A percentile compares a stretch with the other conserved stretches of the same genome.
Conservation (phyloP, 2,329 filamentous ascomycete species). For the Fusarium nelsonii region DNA sequence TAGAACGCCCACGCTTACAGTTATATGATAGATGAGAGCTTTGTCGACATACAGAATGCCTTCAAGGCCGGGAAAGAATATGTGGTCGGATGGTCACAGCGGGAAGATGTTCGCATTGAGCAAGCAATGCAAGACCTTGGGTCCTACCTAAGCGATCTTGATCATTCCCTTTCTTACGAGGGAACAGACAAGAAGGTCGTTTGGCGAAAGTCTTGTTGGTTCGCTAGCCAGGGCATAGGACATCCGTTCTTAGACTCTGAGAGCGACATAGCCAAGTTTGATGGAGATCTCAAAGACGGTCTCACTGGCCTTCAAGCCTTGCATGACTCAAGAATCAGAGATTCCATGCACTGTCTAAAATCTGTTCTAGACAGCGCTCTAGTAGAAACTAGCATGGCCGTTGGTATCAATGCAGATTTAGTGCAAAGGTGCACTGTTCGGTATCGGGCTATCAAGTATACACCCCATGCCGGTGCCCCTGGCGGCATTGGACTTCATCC, state of each 20-base stretch:
- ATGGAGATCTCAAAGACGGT: constrained; percentile 20
- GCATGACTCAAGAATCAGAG: background rate
- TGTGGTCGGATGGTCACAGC: constrained; percentile 5
- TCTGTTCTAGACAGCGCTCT: constrained; percentile 4
- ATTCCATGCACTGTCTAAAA: constrained; percentile 7
- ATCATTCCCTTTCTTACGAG: constrained; percentile 22
- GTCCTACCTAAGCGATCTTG: constrained; percentile 5
- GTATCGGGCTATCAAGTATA: constrained; percentile 10
- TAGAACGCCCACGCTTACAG: background rate
- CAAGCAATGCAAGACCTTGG: constrained; percentile 25
- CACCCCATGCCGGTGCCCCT: background rate
- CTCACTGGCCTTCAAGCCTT: constrained; percentile 11
- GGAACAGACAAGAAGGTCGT: constrained; percentile 26
- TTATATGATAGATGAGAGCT: rapidly evolving
- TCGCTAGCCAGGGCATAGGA: constrained; percentile 18
- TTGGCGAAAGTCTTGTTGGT: constrained; percentile 29
- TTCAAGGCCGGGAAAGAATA: constrained; percentile 23
- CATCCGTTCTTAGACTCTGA: constrained; percentile 20
- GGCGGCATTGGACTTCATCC: constrained; percentile 22
- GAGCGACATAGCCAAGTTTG: constrained; percentile 15
- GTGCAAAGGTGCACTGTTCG: constrained; percentile 15
- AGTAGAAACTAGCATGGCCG: background rate
- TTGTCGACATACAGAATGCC: background rate
- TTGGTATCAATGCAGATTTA: constrained; percentile 7
- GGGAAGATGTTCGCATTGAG: constrained; percentile 8